Evolutionary conservation across 1,139 yeast genomes (phyloP).

Genomic region (Geotrichum restrictum): DNA sequence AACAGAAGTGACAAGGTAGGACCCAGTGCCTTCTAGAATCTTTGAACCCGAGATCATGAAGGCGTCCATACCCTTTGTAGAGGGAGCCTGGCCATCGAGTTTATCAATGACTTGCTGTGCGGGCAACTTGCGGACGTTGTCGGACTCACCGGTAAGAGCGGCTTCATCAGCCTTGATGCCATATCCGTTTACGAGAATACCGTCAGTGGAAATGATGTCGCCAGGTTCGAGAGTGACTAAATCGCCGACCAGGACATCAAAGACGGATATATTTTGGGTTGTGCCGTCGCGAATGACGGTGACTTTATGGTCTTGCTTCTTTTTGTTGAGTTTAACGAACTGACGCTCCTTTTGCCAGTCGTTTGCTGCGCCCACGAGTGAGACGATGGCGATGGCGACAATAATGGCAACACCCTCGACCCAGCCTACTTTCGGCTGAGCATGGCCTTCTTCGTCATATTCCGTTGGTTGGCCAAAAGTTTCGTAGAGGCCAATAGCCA

Average conservation of each 20-base stretch:
- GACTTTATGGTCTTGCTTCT: constrained; percentile 77
- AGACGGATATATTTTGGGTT: constrained; percentile 66
- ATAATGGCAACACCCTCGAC: constrained; percentile 98
- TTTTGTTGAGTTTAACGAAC: constrained; percentile 72
- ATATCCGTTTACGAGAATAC: constrained; percentile 64
- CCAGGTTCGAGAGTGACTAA: constrained; percentile 82
- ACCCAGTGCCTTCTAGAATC: constrained; percentile 80
- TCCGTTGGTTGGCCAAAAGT: constrained; percentile 80
- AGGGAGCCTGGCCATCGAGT: constrained; percentile 29
- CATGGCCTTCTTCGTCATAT: constrained; percentile 70
- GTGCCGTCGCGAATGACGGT: constrained; percentile 72
- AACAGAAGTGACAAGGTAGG: constrained; percentile 82
- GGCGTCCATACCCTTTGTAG: constrained; percentile 56
- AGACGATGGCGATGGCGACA: constrained; percentile 86
- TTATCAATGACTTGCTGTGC: constrained; percentile 47
- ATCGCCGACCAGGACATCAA: constrained; percentile 83
- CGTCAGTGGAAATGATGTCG: constrained; percentile 88
- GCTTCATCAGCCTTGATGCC: constrained; percentile 87
- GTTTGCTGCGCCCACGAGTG: constrained; percentile 86
- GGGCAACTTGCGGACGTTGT: constrained; percentile 65
- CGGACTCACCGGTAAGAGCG: constrained; percentile 89
- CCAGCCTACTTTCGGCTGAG: constrained; percentile 85
- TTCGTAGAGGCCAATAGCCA: constrained; percentile 88
- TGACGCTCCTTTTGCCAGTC: constrained; percentile 96
- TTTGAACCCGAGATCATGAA: constrained; percentile 89